Evolutionary conservation across 148 eudicot species (phyloP).

Genomic region (Pouteria glomerata): DNA sequence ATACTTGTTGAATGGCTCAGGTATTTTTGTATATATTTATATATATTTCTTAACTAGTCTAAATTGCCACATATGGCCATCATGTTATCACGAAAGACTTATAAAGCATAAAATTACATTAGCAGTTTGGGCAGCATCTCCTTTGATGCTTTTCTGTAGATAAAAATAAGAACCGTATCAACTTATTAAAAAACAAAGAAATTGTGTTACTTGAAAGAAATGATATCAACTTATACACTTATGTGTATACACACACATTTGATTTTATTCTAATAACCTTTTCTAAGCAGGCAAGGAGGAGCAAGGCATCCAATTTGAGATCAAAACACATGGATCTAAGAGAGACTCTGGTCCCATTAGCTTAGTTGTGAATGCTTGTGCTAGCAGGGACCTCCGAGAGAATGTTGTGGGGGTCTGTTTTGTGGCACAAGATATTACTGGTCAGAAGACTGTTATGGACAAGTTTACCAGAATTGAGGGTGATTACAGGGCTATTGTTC

Average conservation of each 20-base stretch:
- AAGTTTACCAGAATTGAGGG: constrained; percentile 92
- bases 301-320: constrained; percentile 65
- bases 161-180: no score
- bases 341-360: constrained; percentile 56
- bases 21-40: neutral
- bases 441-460: constrained; percentile 78
- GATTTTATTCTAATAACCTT: neutral
- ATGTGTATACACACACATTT: neutral
- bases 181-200: no score
- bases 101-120: neutral
- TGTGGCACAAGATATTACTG: constrained; percentile 81
- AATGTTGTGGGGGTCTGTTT: constrained; percentile 78
- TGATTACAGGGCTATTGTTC: constrained; percentile 84
- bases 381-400: constrained; percentile 65
- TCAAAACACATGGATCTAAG: constrained; percentile 54
- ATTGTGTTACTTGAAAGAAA: constrained; percentile 6
- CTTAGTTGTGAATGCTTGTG: constrained; percentile 82
- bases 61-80: neutral
- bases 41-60: neutral
- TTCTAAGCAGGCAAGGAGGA: constrained; percentile 68
- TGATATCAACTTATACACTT: neutral
- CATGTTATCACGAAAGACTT: neutral
- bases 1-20: neutral
- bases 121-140: no score
- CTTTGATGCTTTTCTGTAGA: neutral